Conservation (phyloP, 768 basidiomycete species). For the Serendipita vermifera region DNA sequence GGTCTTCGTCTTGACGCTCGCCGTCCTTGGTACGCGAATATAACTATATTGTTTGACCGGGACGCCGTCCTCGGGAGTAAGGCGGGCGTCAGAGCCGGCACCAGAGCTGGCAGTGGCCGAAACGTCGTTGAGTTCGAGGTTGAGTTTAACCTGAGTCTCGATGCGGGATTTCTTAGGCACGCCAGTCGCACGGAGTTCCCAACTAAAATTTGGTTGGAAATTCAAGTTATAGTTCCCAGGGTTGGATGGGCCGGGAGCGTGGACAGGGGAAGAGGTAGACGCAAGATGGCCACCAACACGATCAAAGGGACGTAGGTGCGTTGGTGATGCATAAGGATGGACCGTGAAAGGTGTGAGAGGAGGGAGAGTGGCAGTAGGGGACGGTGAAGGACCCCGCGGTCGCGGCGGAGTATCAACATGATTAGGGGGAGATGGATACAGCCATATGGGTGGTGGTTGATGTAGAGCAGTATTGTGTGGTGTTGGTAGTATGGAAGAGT, state of each 20-base stretch:
- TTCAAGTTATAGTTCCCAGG: not conserved
- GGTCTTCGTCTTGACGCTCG: conserved; percentile 2
- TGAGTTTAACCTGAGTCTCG: conserved; percentile 7
- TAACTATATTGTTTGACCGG: not conserved
- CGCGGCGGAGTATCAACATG: no score
- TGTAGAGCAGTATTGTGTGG: no score
- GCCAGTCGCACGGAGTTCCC: not conserved
- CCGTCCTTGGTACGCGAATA: not conserved
- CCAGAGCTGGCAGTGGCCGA: not conserved
- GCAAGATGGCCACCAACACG: not conserved
- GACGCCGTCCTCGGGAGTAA: no score
- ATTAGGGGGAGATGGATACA: no score
- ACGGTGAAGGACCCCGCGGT: not conserved
- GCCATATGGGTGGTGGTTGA: no score
- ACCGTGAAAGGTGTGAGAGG: not conserved
- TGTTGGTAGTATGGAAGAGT: no score
- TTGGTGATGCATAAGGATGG: no score
- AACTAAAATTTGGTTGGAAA: not conserved
- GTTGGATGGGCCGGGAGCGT: not conserved
- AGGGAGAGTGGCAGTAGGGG: not conserved
- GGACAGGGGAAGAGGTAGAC: not conserved
- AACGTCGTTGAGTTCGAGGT: not conserved
- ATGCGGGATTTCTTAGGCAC: not conserved
- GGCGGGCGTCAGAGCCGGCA: not conserved
- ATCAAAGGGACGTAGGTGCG: no score